Conservation (phyloP, 2,329 filamentous ascomycete species). For the Hypomyces perniciosus region DNA sequence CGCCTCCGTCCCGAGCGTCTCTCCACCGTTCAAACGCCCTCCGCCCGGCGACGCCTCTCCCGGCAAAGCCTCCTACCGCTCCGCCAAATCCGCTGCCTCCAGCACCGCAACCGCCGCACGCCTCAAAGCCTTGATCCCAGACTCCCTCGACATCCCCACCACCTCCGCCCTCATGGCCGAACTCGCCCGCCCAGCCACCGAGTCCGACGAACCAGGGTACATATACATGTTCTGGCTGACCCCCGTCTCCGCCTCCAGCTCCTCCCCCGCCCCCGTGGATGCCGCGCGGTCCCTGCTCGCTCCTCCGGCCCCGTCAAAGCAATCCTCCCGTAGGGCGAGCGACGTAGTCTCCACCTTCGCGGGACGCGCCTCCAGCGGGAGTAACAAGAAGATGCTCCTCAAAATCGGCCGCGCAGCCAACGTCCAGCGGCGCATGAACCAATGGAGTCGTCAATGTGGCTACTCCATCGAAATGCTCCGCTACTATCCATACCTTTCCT, state of each 20-base stretch:
- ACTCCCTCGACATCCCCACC: slow-evolving; percentile 58
- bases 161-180: slow-evolving; percentile 69
- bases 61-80: slow-evolving; percentile 24
- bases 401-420: slow-evolving; percentile 69
- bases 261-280: slow-evolving; percentile 51
- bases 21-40: not conserved
- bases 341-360: slow-evolving; percentile 51
- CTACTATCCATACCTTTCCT: slow-evolving; percentile 77
- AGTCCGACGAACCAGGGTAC: slow-evolving; percentile 77
- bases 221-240: slow-evolving; percentile 99
- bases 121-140: slow-evolving; percentile 56
- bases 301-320: slow-evolving; percentile 35
- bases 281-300: slow-evolving; percentile 54
- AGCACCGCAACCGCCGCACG: slow-evolving; percentile 25
- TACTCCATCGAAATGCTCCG: slow-evolving; percentile 82
- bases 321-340: slow-evolving; percentile 42
- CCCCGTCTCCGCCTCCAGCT: slow-evolving; percentile 47
- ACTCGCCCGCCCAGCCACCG: slow-evolving; percentile 58
- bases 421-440: slow-evolving; percentile 82
- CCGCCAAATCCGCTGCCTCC: slow-evolving; percentile 27
- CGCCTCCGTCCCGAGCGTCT: not conserved
- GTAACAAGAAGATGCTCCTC: slow-evolving; percentile 55
- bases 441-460: slow-evolving; percentile 91
- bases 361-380: slow-evolving; percentile 9
- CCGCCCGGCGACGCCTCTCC: slow-evolving; percentile 18